Evolutionary conservation across 352 stramenopile species (phyloP), one percentile per base, ranked within the genome.

Genomic region (Globisporangium viniferum): DNA sequence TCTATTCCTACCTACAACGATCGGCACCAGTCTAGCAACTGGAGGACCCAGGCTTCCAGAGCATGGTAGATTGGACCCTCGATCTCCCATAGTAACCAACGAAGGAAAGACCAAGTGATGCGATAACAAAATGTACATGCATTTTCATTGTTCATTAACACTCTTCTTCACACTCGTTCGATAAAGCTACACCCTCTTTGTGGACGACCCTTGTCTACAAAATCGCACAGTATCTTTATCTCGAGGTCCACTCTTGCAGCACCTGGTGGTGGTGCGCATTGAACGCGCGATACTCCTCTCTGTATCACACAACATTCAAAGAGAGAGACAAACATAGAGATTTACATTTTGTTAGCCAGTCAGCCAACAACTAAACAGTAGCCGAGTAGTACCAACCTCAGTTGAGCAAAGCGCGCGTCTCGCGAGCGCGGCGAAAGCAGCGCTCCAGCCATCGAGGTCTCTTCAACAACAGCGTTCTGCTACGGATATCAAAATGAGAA

Each of bases 221-320:
- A 44, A 44, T 44, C 36, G 35, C 35, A 12, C 4, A 18, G 29
- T n/a, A 27, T 59, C 4, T 59, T 60, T 33, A 60, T 49, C 24
- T 67, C 5, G 62, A 49, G 6, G 71, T 81, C 83, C 83, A 91
- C 54, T 79, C 65, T 5, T 77, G 61, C 48, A 91, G 75, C 46
- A 84, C 56, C 24, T 76, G 59, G 61, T 84, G 80, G 60, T 88
- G 72, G 20, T 75, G 70, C 15, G 68, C 66, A 31, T 90, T 79
- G 54, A 89, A 90, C 39, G 62, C 71, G 18, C 74, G 72, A 35
- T 87, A 77, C 41, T 88, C 76, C 56, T 87, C 68, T 41, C 78
- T 86, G 58, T 33, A 31, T 29, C 18, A 29, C 31, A 20, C 3
- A 7, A 24, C 22, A n/a, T 15, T 15, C n/a, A 27, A 10, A 44